Percentiles rank a stretch among this genome's conserved stretches.
Evolutionary conservation across 139 green algal species (phyloP).

Genomic region (Coelastrella sp.): DNA sequence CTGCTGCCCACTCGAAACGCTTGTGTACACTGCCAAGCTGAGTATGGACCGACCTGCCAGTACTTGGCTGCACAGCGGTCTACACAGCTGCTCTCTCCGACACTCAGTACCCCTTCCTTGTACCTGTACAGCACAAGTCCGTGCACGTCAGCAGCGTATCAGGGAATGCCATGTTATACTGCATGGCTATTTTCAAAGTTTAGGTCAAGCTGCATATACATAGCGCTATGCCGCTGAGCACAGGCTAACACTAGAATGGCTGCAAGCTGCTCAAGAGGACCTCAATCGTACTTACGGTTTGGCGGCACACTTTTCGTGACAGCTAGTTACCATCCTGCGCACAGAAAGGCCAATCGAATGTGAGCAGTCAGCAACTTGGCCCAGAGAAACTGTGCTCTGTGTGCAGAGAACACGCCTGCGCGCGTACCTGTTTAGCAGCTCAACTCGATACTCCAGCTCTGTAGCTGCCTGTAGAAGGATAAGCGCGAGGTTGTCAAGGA

Average conservation of each 20-base stretch:
- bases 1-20: too few species aligned
- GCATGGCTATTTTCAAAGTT: too few species aligned
- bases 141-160: too few species aligned
- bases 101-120: slow-evolving; percentile 94
- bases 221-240: too few species aligned
- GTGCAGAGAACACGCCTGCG: too few species aligned
- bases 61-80: slow-evolving; percentile 97
- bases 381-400: too few species aligned
- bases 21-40: too few species aligned
- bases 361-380: not conserved
- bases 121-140: slow-evolving; percentile 89
- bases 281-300: slow-evolving; percentile 82
- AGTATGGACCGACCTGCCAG: slow-evolving; percentile 90
- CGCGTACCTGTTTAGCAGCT: slow-evolving; percentile 91
- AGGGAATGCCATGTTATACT: not conserved
- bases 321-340: slow-evolving; percentile 88
- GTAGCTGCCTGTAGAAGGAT: slow-evolving; percentile 79
- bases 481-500: too few species aligned
- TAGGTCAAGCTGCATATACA: too few species aligned
- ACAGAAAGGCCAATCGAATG: not conserved
- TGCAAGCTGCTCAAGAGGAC: too few species aligned
- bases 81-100: slow-evolving; percentile 97
- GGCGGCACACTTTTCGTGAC: slow-evolving; percentile 91
- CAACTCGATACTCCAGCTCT: slow-evolving; percentile 96
- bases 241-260: too few species aligned